Conservation (phyloP, 2,329 filamentous ascomycete genomes). For the Samsoniella hepiali region DNA sequence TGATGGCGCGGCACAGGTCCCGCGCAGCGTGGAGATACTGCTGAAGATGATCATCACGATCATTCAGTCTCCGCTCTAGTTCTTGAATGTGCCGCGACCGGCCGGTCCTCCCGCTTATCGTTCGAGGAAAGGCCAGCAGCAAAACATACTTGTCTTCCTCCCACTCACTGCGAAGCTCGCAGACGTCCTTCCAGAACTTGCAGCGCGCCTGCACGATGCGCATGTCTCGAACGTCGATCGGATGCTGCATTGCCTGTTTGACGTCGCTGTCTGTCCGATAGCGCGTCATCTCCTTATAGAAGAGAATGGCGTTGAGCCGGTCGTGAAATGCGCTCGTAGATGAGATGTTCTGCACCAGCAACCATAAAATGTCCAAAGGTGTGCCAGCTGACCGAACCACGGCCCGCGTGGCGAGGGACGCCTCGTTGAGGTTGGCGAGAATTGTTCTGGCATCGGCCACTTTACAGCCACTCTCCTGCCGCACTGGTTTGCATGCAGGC, state of each 20-base stretch:
- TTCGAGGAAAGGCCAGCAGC: not conserved
- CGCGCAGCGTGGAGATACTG: not conserved
- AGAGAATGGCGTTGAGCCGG: conserved; percentile 7
- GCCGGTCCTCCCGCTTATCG: not conserved
- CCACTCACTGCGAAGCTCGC: conserved; percentile 2
- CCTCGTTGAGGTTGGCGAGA: not conserved
- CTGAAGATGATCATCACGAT: not conserved
- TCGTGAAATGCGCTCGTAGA: conserved; percentile 10
- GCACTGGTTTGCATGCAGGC: not conserved
- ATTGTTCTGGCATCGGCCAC: not conserved
- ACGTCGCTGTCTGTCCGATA: not conserved
- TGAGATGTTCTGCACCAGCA: not conserved
- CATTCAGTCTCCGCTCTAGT: not conserved
- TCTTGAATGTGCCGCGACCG: not conserved
- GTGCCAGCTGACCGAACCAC: not conserved
- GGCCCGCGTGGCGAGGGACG: not conserved
- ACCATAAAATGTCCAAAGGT: conserved; percentile 9
- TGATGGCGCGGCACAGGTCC: conserved; percentile 4
- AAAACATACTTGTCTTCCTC: conserved; percentile 5
- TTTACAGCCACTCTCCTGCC: not conserved
- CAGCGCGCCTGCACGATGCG: conserved; percentile 7
- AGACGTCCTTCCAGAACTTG: conserved; percentile 15
- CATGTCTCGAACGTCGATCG: not conserved
- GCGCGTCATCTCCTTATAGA: conserved; percentile 9
- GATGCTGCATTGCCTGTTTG: conserved; percentile 2